Conservation (phyloP, 768 basidiomycete genomes). For the Mycena haematopus region DNA sequence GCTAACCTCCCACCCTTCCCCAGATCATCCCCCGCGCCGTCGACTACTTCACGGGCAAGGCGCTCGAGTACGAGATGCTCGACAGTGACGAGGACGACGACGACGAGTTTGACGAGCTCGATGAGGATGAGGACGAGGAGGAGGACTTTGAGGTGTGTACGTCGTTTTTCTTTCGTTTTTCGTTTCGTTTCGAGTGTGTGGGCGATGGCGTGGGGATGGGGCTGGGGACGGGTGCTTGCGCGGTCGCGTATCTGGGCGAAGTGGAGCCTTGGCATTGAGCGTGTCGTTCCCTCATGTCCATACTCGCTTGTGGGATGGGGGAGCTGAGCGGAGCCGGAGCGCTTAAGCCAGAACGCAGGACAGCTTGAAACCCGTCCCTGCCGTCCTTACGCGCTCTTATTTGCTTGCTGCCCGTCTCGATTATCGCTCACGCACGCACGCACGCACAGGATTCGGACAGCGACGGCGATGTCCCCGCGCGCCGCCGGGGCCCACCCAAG, state of each 20-base stretch:
- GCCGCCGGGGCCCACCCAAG: constrained; percentile 65
- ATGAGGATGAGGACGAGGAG: constrained; percentile 57
- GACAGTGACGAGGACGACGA: constrained; percentile 65
- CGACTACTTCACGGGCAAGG: constrained; percentile 98
- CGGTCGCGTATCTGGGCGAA: too few relatives aligned
- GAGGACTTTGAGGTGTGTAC: constrained; percentile 58
- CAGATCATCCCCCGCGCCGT: constrained; percentile 94
- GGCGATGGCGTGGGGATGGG: too few relatives aligned
- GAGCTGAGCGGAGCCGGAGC: too few relatives aligned
- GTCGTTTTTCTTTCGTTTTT: background rate
- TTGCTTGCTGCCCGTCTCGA: background rate
- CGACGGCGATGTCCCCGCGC: constrained; percentile 67
- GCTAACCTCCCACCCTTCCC: background rate
- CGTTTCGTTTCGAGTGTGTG: background rate
- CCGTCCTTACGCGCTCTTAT: background rate
- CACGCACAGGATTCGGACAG: constrained; percentile 76
- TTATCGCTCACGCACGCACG: constrained; percentile 20
- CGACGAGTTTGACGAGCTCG: constrained; percentile 65
- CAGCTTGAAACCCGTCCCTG: too few relatives aligned
- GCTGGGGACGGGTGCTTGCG: too few relatives aligned
- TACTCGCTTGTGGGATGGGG: too few relatives aligned
- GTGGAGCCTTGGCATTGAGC: too few relatives aligned
- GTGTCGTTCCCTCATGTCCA: too few relatives aligned
- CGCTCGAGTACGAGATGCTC: constrained; percentile 78
- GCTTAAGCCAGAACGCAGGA: too few relatives aligned